A percentile compares a stretch with the other conserved stretches of the same genome.
These are phyloP conservation scores for Cryphonectria nitschkei DNA, from an alignment of 2,329 filamentous ascomycete genomes.

Conservation along the genomic window DNA sequence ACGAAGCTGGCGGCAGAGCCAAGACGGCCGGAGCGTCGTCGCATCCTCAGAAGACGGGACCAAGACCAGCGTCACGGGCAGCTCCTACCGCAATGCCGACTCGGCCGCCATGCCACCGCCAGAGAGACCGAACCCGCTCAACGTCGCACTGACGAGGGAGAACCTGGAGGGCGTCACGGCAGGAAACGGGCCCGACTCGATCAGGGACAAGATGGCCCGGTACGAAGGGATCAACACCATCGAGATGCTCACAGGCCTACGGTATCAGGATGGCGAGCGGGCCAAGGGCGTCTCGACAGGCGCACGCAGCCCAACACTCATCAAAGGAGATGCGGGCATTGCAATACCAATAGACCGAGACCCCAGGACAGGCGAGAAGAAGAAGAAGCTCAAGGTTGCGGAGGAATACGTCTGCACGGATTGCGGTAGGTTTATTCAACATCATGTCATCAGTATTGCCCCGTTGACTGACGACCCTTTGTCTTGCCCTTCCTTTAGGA, in stretches of 20 bases:
- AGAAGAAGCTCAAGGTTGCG: slow-evolving; percentile 81
- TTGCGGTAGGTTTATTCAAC: slow-evolving; percentile 65
- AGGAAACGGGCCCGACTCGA: slow-evolving; percentile 71
- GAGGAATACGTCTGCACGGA: slow-evolving; percentile 96
- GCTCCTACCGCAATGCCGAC: slow-evolving; percentile 40
- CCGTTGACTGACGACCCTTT: not conserved
- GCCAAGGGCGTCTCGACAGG: slow-evolving; percentile 88
- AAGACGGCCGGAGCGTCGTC: slow-evolving; percentile 59
- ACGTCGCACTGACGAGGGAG: slow-evolving; percentile 74
- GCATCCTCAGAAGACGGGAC: slow-evolving; percentile 53
- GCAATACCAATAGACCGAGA: slow-evolving; percentile 82
- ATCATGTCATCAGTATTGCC: not conserved
- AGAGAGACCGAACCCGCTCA: slow-evolving; percentile 64
- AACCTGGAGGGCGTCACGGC: slow-evolving; percentile 76
- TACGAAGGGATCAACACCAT: slow-evolving; percentile 86
- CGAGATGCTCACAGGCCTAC: slow-evolving; percentile 87
- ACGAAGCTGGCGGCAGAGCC: slow-evolving; percentile 61
- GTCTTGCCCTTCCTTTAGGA: slow-evolving; percentile 44
- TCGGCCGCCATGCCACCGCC: slow-evolving; percentile 67
- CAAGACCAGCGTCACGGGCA: slow-evolving; percentile 32
- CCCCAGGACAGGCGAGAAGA: slow-evolving; percentile 72
- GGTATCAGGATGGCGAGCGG: slow-evolving; percentile 86
- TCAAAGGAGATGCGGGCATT: slow-evolving; percentile 85
- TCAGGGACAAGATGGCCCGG: slow-evolving; percentile 82
- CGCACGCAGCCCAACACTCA: slow-evolving; percentile 76